These are phyloP conservation scores for Amanita pallidorosea DNA, from an alignment of 768 basidiomycete species.

Conservation along the genomic window DNA sequence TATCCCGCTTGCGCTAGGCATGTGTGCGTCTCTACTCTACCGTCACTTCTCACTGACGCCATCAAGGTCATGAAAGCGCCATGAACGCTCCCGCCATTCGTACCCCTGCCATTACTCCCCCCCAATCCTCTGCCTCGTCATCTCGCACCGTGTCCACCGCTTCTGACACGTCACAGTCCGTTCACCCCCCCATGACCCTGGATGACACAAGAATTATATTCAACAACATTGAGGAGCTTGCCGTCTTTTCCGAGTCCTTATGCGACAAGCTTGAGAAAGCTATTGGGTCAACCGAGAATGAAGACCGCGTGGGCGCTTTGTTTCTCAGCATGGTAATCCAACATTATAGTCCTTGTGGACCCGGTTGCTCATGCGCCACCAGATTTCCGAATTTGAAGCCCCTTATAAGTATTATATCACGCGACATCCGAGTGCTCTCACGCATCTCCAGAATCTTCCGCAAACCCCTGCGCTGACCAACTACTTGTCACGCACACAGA, in stretches of 20 bases:
- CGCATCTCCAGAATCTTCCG: constrained; percentile 44
- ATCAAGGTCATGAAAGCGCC: constrained; percentile 24
- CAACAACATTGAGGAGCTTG: constrained; percentile 66
- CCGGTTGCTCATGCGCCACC: constrained; percentile 5
- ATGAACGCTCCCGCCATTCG: constrained; percentile 17
- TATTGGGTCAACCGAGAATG: constrained; percentile 52
- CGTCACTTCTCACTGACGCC: constrained; percentile 12
- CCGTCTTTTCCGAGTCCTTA: constrained; percentile 58
- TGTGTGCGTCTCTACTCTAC: constrained; percentile 12
- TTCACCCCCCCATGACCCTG: constrained; percentile 51
- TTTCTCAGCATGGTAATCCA: constrained; percentile 58
- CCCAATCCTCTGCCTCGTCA: constrained; percentile 41
- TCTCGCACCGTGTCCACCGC: constrained; percentile 39
- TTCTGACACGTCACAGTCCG: constrained; percentile 29
- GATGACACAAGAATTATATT: constrained; percentile 69
- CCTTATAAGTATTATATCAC: constrained; percentile 78
- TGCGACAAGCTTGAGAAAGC: constrained; percentile 55
- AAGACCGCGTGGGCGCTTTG: constrained; percentile 59
- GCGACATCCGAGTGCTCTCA: constrained; percentile 62
- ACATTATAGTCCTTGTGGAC: constrained; percentile 1
- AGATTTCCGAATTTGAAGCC: constrained; percentile 63
- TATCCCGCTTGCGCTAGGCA: constrained; percentile 69
- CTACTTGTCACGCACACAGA: constrained; percentile 59
- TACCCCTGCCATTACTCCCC: constrained; percentile 32
- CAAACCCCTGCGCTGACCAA: constrained; percentile 47